Conservation (phyloP, 169 alveolate genomes). For the Plasmodium coatneyi region DNA sequence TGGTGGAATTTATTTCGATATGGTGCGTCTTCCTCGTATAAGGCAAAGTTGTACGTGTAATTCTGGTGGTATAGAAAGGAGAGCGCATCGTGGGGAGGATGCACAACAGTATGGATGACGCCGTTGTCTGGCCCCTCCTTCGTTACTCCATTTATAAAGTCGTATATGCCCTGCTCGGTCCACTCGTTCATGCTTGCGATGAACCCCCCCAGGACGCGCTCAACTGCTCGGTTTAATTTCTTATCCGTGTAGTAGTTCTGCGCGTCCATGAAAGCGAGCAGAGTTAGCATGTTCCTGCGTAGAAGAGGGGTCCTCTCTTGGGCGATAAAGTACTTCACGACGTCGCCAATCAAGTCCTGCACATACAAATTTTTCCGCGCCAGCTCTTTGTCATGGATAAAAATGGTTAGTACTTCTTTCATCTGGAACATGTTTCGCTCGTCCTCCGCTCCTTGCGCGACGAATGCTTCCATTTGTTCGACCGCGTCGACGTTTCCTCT, state of each 20-base stretch:
- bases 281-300: not conserved
- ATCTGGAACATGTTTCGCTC: constrained; percentile 4
- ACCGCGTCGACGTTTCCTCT: not conserved
- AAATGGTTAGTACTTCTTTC: constrained; percentile 52
- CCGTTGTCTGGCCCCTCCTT: not conserved
- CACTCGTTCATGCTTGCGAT: constrained; percentile 41
- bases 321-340: constrained; percentile 10
- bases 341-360: constrained; percentile 10
- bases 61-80: constrained; percentile 32
- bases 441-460: not conserved
- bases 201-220: not conserved
- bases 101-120: not conserved
- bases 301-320: not conserved
- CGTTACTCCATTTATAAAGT: constrained; percentile 27
- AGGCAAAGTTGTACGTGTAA: constrained; percentile 35
- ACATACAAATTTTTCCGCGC: constrained; percentile 37
- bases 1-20: constrained; percentile 15
- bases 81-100: not conserved
- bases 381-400: constrained; percentile 56
- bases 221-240: constrained; percentile 28
- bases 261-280: constrained; percentile 31
- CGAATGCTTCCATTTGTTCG: not conserved
- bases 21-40: constrained; percentile 35
- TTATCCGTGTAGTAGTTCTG: constrained; percentile 36
- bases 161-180: constrained; percentile 13